Evolutionary conservation across 768 basidiomycete species (phyloP), one percentile per base, ranked within the genome.

Genomic region (Rhizopogon roseolus): DNA sequence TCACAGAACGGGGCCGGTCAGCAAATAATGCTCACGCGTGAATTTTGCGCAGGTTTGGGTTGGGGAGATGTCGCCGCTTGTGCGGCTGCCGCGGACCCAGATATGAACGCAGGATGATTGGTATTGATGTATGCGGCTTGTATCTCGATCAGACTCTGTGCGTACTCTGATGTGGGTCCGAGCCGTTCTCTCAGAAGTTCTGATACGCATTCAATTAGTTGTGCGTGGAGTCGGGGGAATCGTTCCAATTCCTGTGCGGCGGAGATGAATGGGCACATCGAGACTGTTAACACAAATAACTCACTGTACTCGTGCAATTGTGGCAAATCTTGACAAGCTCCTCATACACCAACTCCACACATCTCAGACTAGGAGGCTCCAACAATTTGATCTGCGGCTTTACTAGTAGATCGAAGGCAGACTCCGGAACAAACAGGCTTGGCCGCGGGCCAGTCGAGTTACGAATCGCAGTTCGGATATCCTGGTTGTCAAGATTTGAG

Each of bases 41-140:
- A 76, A 0, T 77, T 75, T 37, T 69, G 66, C 46, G 68, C 69
- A 22, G 75, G 74, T 61, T 71, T 77, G 42, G 79, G 75, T 25
- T 64, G 61, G 69, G 76, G 64, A 25, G 67, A 57, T 16, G 68
- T 66, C 28, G 73, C 67, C 50, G 81, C 76, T 59, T 81, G 78
- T 49, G 83, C 77, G 54, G 82, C 81, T 9, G 76, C 66, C 41
- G 88, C 81, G 36, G 90, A 89, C 9, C 90, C 88, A 17, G 87
- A 77, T 53, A 95, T 86, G 71, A 98, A 98, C 32, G 90, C 82
- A 6, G 97, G 97, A 67, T 99, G 97, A 68, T 98, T 98, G 53
- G 95, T 98, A 69, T 99, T 99, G 78, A 99, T 98, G 67, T 99
- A 99, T 10, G 97, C 95, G 1, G 93, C 93, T 70, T 99, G 97